A percentile compares a stretch with the other conserved stretches of the same genome.
Evolutionary conservation across 192 early-diverging fungal species (phyloP).

Genomic region (Coemansia sp.): DNA sequence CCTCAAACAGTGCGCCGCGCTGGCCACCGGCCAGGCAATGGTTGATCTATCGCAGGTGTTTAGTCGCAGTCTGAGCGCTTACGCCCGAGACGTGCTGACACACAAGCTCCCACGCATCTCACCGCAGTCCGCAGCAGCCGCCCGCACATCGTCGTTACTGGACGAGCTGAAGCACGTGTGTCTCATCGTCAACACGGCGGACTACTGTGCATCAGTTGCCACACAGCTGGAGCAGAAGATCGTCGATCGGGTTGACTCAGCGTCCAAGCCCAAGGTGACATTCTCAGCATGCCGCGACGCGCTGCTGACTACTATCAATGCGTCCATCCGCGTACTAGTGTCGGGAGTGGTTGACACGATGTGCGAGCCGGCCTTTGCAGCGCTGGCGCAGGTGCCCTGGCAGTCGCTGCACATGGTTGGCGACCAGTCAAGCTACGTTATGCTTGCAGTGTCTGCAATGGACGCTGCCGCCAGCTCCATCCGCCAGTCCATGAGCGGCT

Average conservation of each 20-base stretch:
- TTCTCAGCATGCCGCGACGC: slow-evolving; percentile 75
- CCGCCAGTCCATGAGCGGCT: slow-evolving; percentile 63
- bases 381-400: slow-evolving; percentile 82
- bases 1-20: slow-evolving; percentile 76
- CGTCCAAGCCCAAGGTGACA: slow-evolving; percentile 67
- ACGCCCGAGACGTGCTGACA: slow-evolving; percentile 73
- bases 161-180: slow-evolving; percentile 74
- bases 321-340: slow-evolving; percentile 68
- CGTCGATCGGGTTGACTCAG: slow-evolving; percentile 74
- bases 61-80: slow-evolving; percentile 74
- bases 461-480: slow-evolving; percentile 59
- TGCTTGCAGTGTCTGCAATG: slow-evolving; percentile 63
- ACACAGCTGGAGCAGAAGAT: slow-evolving; percentile 87
- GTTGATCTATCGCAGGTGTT: slow-evolving; percentile 81
- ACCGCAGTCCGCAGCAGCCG: slow-evolving; percentile 7
- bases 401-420: slow-evolving; percentile 80
- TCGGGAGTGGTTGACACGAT: slow-evolving; percentile 60
- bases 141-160: slow-evolving; percentile 17
- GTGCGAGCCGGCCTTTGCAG: slow-evolving; percentile 67
- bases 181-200: slow-evolving; percentile 88
- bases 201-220: slow-evolving; percentile 88
- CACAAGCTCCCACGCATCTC: slow-evolving; percentile 67
- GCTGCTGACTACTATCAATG: slow-evolving; percentile 68
- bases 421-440: slow-evolving; percentile 90
- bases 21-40: slow-evolving; percentile 85